These are phyloP conservation scores for Leucosporidium scottii DNA, from an alignment of 768 basidiomycete species.

Conservation along the genomic window DNA sequence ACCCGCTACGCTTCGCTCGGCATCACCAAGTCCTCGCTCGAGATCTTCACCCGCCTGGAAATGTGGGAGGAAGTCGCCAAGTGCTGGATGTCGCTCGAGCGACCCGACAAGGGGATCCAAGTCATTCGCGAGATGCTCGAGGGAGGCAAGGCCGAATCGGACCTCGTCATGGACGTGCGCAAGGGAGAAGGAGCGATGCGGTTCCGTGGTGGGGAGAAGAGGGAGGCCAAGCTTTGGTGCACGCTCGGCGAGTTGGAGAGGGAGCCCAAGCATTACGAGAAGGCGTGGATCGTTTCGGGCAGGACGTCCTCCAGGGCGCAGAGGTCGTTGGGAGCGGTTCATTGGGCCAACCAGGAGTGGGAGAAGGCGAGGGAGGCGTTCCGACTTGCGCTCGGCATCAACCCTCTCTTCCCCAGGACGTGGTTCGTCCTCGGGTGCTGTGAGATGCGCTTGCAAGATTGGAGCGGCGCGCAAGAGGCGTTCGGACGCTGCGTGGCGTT, in stretches of 20 bases:
- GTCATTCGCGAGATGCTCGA: conserved; percentile 80
- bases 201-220: conserved; percentile 53
- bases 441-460: conserved; percentile 69
- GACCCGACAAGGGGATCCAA: conserved; percentile 64
- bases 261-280: conserved; percentile 63
- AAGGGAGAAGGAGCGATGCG: conserved; percentile 32
- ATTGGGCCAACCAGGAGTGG: conserved; percentile 65
- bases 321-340: conserved; percentile 78
- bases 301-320: conserved; percentile 80
- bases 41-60: conserved; percentile 87
- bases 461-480: conserved; percentile 73
- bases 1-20: conserved; percentile 73
- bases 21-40: conserved; percentile 79
- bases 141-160: conserved; percentile 76
- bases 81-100: conserved; percentile 77
- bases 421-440: conserved; percentile 98
- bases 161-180: conserved; percentile 55
- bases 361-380: conserved; percentile 59
- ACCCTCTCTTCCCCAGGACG: conserved; percentile 74
- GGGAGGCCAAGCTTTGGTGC: conserved; percentile 91
- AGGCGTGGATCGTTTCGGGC: conserved; percentile 74
- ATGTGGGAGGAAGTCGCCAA: conserved; percentile 97
- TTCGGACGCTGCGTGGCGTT: conserved; percentile 80
- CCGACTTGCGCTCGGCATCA: conserved; percentile 70
- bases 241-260: conserved; percentile 86